Evolutionary conservation across 2,329 filamentous ascomycete species (phyloP), one percentile per base, ranked within the genome.

Genomic region (Talaromyces sp.): DNA sequence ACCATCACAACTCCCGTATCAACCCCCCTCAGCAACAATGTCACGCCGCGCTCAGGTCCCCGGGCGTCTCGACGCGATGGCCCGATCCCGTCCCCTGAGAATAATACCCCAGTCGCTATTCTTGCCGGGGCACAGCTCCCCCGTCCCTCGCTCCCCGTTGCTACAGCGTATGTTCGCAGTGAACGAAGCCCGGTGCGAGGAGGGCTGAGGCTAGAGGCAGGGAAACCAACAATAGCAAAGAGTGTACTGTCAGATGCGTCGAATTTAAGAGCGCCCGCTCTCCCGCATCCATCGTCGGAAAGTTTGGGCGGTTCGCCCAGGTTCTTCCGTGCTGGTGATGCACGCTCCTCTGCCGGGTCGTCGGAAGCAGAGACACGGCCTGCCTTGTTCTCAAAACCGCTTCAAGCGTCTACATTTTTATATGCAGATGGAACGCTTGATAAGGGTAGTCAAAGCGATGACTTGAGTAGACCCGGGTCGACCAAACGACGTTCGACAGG

Each of bases 301-400:
- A 69, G 72, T 50, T 64, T 73, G 5, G 65, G 73, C 16, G 72
- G 69, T 4, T 69, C 74, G 23, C 77, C 88, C 59, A 94, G 92
- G 78, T 98, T 98, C 82, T 97, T 99, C 74, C 93, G 96, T 73
- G 95, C 93, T 31, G 91, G 88, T 73, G 91, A 96, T 68, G 89
- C 84, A 44, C 88, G 85, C 68, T 76, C 80, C 27, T 66, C 78
- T 31, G 76, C 77, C 34, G 78, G 77, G n/a, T 72, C 72, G 4
- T 51, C 59, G 30, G 74, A 78, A 28, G 53, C 65, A 30, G 74
- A 75, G 36, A 58, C 64, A 61, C 70, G 71, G 44, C 66, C 69
- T 23, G 69, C 68, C 55, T 61, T 66, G 23, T 66, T 65, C 36
- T 64, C 57, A 31, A 74, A 73, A 61, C 60, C 65, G 23, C 63